Base-by-base conservation (phyloP, 2,329 filamentous ascomycete species). In the Ambrosiella xylebori region DNA sequence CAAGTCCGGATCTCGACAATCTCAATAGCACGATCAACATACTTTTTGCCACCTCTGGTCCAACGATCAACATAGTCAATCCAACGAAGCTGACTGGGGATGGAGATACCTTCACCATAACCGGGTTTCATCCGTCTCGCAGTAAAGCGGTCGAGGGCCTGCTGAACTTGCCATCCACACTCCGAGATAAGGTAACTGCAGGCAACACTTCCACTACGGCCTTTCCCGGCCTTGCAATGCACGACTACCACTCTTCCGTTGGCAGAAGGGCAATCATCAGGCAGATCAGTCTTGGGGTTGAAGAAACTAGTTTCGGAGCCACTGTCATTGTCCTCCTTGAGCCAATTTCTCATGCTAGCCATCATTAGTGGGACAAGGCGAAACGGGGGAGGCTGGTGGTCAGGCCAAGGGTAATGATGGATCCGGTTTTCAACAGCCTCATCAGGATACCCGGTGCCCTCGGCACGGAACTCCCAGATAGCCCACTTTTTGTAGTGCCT, bases 141-240 rank as follows among this genome's bases (percentile, higher is more conserved):
- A 0, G 93, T 98, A 64, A 81, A 82, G 13, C 77, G 69, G 1
- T 71, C 72, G 7, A 81, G 71, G 1, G 79, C 78, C 56, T 79
- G 70, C 61, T 77, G 71, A 0, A 73, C 68, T 19, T 69, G 73
- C 78, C 78, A 81, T 0, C 77, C 78, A 66, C 93, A 86, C 67
- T 97, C 87, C 7, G 86, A 83, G 64, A 98, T 93, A 59, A 98
- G 74, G 68, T 95, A 97, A 64, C 85, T 87, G 70, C 88, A 95
- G 37, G 85, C 84, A 64, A 88, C 81, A 0, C 88, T 95, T 3
- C 93, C 93, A 63, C 88, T 95, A 55, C 93, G 78, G 1, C 93
- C 93, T 70, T 98, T 98, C 2, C 93, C 93, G 1, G 93, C 93
- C 68, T 97, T 97, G 74, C 93, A 97, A 70, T 98, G 93, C 7